Conservation (phyloP, 2,329 filamentous ascomycete genomes). For the Aureobasidium sp. region DNA sequence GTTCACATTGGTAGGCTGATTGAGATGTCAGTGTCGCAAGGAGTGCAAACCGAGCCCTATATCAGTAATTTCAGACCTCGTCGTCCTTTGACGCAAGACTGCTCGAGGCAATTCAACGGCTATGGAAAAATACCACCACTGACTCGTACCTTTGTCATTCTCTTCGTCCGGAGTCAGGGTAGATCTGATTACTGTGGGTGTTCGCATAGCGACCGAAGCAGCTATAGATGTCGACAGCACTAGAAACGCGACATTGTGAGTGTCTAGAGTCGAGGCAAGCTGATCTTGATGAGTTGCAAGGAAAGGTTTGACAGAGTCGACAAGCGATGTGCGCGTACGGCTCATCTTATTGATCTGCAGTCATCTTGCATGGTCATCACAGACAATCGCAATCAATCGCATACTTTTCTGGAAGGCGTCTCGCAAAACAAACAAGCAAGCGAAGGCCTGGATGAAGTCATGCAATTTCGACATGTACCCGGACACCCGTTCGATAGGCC, state of each 20-base stretch:
- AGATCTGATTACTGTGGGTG: neutral
- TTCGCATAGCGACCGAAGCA: too few relatives aligned
- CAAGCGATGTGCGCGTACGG: neutral
- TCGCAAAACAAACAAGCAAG: constrained; percentile 3
- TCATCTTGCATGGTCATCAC: neutral
- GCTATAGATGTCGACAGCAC: neutral
- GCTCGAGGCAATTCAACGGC: neutral
- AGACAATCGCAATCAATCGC: constrained; percentile 8
- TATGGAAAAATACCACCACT: neutral
- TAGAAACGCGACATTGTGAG: too few relatives aligned
- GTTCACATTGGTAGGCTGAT: neutral
- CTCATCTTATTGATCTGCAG: constrained; percentile 9
- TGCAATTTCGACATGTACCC: constrained; percentile 1
- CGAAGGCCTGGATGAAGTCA: constrained; percentile 5
- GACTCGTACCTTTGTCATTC: neutral
- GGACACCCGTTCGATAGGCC: neutral
- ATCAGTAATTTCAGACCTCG: neutral
- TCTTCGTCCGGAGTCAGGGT: neutral
- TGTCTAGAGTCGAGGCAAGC: neutral
- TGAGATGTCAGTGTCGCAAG: neutral
- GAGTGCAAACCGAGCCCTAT: neutral
- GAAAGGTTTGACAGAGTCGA: neutral
- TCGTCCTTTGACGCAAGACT: neutral
- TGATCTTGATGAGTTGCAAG: too few relatives aligned
- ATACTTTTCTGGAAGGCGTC: neutral